A percentile compares a stretch with the other conserved stretches of the same genome.
Conservation (phyloP, 192 early-diverging fungal genomes). For the Backusella sp. region DNA sequence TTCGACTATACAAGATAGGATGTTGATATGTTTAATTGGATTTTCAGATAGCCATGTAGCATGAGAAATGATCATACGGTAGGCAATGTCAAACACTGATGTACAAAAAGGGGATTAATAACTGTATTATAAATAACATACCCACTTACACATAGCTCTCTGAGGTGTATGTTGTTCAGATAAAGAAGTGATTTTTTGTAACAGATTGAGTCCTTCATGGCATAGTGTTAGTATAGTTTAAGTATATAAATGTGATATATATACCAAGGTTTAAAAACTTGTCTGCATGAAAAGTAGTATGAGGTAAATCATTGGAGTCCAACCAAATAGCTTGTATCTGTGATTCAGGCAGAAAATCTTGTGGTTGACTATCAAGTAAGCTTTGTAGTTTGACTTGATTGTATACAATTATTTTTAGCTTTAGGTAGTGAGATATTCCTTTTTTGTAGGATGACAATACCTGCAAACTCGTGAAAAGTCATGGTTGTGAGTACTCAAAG, state of each 20-base stretch:
- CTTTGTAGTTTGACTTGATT: background rate
- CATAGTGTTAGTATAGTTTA: background rate
- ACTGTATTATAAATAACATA: background rate
- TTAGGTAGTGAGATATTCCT: no score
- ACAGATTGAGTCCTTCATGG: background rate
- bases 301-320: background rate
- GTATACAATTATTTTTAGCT: background rate
- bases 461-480: no score
- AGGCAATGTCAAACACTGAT: background rate
- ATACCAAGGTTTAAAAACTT: background rate
- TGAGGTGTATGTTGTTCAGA: background rate
- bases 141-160: background rate
- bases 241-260: background rate
- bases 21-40: background rate
- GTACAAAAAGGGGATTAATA: background rate
- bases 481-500: no score
- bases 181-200: background rate
- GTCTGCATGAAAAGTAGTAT: background rate
- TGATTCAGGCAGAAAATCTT: background rate
- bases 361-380: background rate
- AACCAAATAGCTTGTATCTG: background rate
- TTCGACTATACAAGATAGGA: background rate
- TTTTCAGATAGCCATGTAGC: background rate
- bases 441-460: no score
- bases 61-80: background rate